Percentiles rank a stretch among this genome's conserved stretches.
phyloP scores from a whole-genome alignment of 495 filamentous ascomycete species.

The Cenococcum geophilum region DNA sequence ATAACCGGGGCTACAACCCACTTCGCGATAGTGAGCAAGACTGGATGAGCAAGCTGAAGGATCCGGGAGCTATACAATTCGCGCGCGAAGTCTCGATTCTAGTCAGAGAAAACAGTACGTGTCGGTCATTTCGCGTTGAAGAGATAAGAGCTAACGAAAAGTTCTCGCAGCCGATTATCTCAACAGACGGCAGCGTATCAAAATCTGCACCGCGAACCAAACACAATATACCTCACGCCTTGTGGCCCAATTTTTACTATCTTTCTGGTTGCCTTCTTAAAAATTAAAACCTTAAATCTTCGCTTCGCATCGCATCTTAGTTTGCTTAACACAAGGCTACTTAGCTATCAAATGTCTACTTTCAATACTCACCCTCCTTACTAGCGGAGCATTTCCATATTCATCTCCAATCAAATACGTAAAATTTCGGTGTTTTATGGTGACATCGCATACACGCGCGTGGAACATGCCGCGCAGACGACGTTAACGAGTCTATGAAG shows the following conservation, averaged over 20 bases:
- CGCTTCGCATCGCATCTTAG: not conserved
- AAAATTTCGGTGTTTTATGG: too few relatives aligned
- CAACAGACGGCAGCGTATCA: slow-evolving; percentile 21
- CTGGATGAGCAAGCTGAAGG: slow-evolving; percentile 23
- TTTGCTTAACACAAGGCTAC: not conserved
- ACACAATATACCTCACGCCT: slow-evolving; percentile 36
- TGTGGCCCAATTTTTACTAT: slow-evolving; percentile 36
- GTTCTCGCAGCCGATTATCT: slow-evolving; percentile 32
- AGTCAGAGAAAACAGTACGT: slow-evolving; percentile 37
- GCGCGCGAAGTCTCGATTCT: slow-evolving; percentile 29
- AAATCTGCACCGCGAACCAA: slow-evolving; percentile 32
- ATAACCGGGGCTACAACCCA: slow-evolving; percentile 33
- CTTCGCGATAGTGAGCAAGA: slow-evolving; percentile 25
- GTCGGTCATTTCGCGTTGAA: not conserved
- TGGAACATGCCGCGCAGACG: not conserved
- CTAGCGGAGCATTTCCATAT: too few relatives aligned
- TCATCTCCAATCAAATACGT: too few relatives aligned
- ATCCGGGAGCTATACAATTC: slow-evolving; percentile 25
- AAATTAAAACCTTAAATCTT: not conserved
- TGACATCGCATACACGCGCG: too few relatives aligned
- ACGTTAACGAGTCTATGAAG: not conserved
- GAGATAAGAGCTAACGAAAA: slow-evolving; percentile 1
- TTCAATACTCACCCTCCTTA: not conserved
- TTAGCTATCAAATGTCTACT: not conserved
- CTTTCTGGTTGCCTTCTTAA: slow-evolving; percentile 31